Conservation (phyloP, 192 early-diverging fungal genomes). For the Coemansia sp. region DNA sequence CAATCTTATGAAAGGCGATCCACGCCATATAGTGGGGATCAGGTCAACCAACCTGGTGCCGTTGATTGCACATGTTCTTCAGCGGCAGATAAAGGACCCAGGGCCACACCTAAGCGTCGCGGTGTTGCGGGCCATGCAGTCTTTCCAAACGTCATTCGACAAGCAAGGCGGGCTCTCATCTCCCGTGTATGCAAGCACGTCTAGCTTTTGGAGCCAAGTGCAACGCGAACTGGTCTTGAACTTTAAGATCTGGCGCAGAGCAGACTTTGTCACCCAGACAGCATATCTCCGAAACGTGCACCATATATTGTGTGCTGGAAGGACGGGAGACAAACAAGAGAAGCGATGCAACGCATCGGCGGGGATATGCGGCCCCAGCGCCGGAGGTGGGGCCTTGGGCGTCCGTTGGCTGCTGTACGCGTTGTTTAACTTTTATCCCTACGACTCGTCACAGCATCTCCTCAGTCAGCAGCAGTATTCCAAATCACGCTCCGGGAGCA, state of each 20-base stretch:
- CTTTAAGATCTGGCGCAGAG: conserved; percentile 34
- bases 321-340: conserved; percentile 24
- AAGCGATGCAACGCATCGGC: conserved; percentile 33
- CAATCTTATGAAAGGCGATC: conserved; percentile 30
- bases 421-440: conserved; percentile 42
- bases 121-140: conserved; percentile 30
- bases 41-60: conserved; percentile 20
- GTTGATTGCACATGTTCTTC: conserved; percentile 29
- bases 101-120: conserved; percentile 25
- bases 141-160: conserved; percentile 31
- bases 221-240: conserved; percentile 36
- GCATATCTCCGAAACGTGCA: conserved; percentile 28
- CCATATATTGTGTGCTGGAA: conserved; percentile 22
- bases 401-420: conserved; percentile 41
- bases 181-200: conserved; percentile 16
- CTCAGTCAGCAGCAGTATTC: conserved; percentile 23
- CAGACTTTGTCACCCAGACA: conserved; percentile 20
- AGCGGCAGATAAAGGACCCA: conserved; percentile 16
- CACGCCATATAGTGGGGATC: conserved; percentile 21
- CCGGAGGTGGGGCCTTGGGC: conserved; percentile 16
- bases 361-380: conserved; percentile 15
- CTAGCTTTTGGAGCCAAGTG: conserved; percentile 36
- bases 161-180: conserved; percentile 35
- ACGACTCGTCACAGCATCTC: conserved; percentile 44
- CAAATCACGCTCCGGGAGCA: conserved; percentile 1